Evolutionary conservation across 2,329 filamentous ascomycete species (phyloP).

Genomic region (Chrysosporium keratinophilum): DNA sequence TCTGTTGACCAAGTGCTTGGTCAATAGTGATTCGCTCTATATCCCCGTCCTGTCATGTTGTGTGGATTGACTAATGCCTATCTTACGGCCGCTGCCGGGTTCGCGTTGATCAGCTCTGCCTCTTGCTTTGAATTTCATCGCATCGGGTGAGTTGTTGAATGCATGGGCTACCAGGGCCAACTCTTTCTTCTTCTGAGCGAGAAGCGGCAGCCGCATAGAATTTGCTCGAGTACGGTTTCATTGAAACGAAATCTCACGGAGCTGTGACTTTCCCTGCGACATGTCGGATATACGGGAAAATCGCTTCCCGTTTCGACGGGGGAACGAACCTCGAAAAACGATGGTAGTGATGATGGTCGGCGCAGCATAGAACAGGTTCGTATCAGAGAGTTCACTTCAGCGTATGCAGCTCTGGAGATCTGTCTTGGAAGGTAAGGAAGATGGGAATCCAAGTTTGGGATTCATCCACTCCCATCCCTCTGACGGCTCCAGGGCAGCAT

Average conservation of each 20-base stretch:
- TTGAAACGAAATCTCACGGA: background rate
- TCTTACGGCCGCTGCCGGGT: slow-evolving; percentile 2
- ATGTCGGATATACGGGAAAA: background rate
- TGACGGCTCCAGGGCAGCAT: slow-evolving; percentile 14
- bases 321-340: background rate
- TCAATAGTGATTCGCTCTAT: background rate
- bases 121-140: slow-evolving; percentile 79
- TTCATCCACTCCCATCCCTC: slow-evolving; percentile 9
- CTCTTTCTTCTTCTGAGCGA: slow-evolving; percentile 20
- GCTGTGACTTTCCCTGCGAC: background rate
- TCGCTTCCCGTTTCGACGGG: background rate
- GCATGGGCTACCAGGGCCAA: slow-evolving; percentile 28
- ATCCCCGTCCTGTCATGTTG: background rate
- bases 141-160: slow-evolving; percentile 64
- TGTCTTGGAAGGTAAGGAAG: background rate
- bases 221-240: background rate
- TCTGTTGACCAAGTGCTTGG: background rate
- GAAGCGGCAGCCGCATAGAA: slow-evolving; percentile 49
- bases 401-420: slow-evolving; percentile 14
- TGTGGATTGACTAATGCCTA: slow-evolving; percentile 2
- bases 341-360: background rate
- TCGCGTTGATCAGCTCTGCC: slow-evolving; percentile 52
- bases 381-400: slow-evolving; percentile 21
- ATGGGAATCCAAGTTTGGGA: background rate
- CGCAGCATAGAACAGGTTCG: slow-evolving; percentile 20